Percentiles rank a stretch among this genome's conserved stretches.
Conservation (phyloP, 495 filamentous ascomycete genomes). For the Aspergillus avenaceus region DNA sequence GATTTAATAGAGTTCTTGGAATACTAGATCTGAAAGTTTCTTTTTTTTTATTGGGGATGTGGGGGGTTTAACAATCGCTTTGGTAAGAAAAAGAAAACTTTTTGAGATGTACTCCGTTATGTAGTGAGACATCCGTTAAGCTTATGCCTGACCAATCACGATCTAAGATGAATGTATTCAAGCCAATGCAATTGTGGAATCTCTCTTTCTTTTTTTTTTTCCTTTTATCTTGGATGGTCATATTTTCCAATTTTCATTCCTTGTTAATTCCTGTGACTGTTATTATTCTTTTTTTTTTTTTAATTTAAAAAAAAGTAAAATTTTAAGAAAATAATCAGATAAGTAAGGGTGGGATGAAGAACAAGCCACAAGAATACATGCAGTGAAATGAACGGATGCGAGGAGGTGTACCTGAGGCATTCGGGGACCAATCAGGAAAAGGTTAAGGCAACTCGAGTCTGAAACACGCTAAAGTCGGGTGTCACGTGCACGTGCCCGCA, state of each 20-base stretch:
- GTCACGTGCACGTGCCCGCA: conserved; percentile 14
- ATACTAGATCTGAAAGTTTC: too few relatives aligned
- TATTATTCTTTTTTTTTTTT: too few relatives aligned
- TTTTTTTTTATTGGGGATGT: too few relatives aligned
- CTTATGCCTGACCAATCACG: too few relatives aligned
- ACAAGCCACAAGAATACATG: background rate
- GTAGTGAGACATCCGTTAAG: too few relatives aligned
- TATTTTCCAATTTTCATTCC: too few relatives aligned
- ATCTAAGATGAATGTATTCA: too few relatives aligned
- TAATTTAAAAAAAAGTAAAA: too few relatives aligned
- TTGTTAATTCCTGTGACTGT: too few relatives aligned
- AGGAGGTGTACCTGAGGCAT: conserved; percentile 4
- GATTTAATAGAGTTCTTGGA: background rate
- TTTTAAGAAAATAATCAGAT: too few relatives aligned
- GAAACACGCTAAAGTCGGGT: conserved; percentile 33
- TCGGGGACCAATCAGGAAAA: background rate
- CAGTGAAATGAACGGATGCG: background rate
- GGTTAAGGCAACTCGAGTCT: conserved; percentile 18
- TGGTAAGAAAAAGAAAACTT: background rate
- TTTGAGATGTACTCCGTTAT: too few relatives aligned
- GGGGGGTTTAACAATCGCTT: background rate
- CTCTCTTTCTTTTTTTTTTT: background rate
- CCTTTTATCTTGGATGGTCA: background rate
- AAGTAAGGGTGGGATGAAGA: background rate
- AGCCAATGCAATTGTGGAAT: too few relatives aligned